These are phyloP conservation scores for Candida vartiovaarae DNA, from an alignment of 805 yeast species.

Conservation along the genomic window DNA sequence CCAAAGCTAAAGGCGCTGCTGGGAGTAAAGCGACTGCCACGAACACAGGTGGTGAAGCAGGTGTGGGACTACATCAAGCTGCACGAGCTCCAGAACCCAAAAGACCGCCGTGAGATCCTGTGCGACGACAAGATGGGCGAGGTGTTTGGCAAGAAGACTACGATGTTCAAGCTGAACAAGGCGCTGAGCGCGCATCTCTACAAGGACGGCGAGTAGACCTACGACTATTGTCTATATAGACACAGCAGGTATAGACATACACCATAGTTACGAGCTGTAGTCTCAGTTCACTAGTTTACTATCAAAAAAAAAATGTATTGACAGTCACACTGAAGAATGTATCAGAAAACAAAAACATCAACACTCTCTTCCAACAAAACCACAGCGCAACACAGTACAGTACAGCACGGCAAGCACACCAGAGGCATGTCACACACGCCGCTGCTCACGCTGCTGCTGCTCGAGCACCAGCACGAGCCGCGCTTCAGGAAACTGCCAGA, in stretches of 20 bases:
- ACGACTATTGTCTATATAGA: too few relatives aligned
- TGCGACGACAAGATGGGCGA: slow-evolving; percentile 53
- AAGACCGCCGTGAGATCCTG: slow-evolving; percentile 54
- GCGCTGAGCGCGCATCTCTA: slow-evolving; percentile 44
- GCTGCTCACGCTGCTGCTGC: slow-evolving; percentile 45
- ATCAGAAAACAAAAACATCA: too few relatives aligned
- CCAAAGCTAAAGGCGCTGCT: slow-evolving; percentile 44
- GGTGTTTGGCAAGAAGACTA: slow-evolving; percentile 53
- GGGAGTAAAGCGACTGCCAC: slow-evolving; percentile 38
- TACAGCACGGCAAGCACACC: too few relatives aligned
- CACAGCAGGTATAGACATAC: too few relatives aligned
- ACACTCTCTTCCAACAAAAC: background rate
- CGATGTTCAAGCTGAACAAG: slow-evolving; percentile 54
- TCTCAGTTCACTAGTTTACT: too few relatives aligned
- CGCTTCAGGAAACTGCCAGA: slow-evolving; percentile 35
- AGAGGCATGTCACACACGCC: slow-evolving; percentile 37
- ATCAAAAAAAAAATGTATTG: too few relatives aligned
- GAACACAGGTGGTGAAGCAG: slow-evolving; percentile 65
- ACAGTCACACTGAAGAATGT: too few relatives aligned
- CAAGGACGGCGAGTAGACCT: slow-evolving; percentile 23
- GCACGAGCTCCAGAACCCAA: slow-evolving; percentile 57
- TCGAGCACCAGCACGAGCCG: slow-evolving; percentile 60
- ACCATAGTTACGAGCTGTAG: too few relatives aligned
- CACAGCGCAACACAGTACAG: background rate
- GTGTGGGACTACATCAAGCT: slow-evolving; percentile 68